Base-by-base conservation (phyloP, 1,139 yeast genomes). In the Ogataea hybrid region DNA sequence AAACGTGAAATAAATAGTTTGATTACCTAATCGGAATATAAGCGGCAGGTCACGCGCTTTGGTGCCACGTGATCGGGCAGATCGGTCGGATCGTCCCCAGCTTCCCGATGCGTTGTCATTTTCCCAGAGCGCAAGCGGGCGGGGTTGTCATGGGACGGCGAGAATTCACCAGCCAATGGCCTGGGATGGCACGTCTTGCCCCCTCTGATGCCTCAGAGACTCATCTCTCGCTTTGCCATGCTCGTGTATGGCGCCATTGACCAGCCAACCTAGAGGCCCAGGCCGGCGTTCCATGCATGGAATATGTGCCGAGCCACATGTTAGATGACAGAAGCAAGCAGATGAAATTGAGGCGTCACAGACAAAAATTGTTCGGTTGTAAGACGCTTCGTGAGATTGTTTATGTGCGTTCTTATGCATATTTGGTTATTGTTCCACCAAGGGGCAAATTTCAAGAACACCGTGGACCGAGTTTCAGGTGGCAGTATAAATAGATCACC, bases 401-500 rank as follows among this genome's bases (percentile, higher is more conserved):
- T 14, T 14, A 10, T 15, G 20, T 11, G 12, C 28, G 29, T 36
- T 36, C 35, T 22, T 8, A 18, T 25, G 35, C 41, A 37, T 25
- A 8, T 9, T 7, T 2, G 2, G 6, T 12, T 17, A 34, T 39
- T 39, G 34, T 32, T 28, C 9, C 8, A 25, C 20, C 16, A 28
- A 32, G 36, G 41, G 32, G 37, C 32, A 30, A 37, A 38, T 32
- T 32, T 22, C 32, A 35, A 6, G 9, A 3, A n/a, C 27, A 20
- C 22, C 32, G 25, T 29, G 20, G 22, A 28, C 14, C 32, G 14
- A 33, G 28, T 37, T 29, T 38, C 47, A 36, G 12, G 28, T 20
- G 23, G 40, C 20, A 18, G 12, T 40, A 40, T 40, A 40, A 40
- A 40, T 40, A 16, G 28, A 20, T 18, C 14, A 9, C 17, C 11